Evolutionary conservation across 176 grass and related monocot species (phyloP).

Genomic region (Musa acuminata): DNA sequence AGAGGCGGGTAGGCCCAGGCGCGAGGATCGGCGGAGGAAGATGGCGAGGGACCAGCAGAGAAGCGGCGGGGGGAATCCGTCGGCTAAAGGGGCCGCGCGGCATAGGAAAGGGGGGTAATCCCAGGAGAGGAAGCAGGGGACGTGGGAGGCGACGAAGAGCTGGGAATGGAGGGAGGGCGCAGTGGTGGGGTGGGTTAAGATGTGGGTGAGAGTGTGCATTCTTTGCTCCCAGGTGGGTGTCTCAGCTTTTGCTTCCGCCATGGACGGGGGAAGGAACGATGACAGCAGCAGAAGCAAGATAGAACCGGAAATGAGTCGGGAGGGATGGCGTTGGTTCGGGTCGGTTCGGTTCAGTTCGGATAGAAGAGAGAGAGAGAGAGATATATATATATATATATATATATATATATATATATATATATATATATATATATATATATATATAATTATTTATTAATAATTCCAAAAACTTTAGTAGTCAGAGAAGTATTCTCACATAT

Average conservation of each 20-base stretch:
- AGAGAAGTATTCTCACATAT: no score
- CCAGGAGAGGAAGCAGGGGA: conserved; percentile 40
- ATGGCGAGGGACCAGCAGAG: conserved; percentile 48
- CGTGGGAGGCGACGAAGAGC: conserved; percentile 50
- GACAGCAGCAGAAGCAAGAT: background rate
- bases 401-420: no score
- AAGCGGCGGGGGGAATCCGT: conserved; percentile 2
- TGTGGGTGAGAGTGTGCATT: conserved; percentile 39
- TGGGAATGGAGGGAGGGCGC: conserved; percentile 80
- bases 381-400: no score
- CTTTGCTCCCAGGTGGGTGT: conserved; percentile 34
- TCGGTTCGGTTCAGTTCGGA: no score
- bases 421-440: no score
- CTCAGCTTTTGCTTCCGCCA: background rate
- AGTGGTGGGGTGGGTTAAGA: conserved; percentile 41
- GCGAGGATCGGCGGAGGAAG: conserved; percentile 44
- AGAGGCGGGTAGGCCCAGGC: conserved; percentile 43
- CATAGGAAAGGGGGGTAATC: conserved; percentile 18
- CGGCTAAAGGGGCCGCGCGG: no score
- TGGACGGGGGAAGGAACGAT: no score
- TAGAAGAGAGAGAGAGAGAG: no score
- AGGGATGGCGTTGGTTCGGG: no score
- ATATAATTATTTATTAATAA: no score
- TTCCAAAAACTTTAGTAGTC: no score
- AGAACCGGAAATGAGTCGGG: no score